Percentiles rank a stretch among this genome's conserved stretches.
phyloP scores from a whole-genome alignment of 495 filamentous ascomycete genomes.

The Talaromyces thailandensis region DNA sequence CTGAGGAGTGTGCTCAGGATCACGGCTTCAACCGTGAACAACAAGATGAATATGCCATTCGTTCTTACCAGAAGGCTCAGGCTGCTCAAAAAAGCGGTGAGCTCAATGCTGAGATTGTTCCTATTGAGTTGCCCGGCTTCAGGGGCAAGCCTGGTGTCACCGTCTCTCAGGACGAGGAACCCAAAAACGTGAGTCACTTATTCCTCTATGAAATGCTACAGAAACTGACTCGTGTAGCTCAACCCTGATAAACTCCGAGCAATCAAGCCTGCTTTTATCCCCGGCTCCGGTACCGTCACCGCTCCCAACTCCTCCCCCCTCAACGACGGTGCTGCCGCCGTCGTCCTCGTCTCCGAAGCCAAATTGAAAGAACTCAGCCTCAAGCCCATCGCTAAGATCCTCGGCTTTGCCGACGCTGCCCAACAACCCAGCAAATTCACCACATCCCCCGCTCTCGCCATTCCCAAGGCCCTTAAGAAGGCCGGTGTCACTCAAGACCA shows the following conservation, averaged over 20 bases:
- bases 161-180: conserved; percentile 85
- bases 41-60: conserved; percentile 91
- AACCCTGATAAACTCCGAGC: conserved; percentile 83
- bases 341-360: conserved; percentile 84
- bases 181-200: conserved; percentile 60
- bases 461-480: conserved; percentile 93
- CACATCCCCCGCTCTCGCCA: conserved; percentile 85
- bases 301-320: conserved; percentile 96
- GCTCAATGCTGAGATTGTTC: conserved; percentile 80
- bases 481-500: conserved; percentile 64
- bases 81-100: conserved; percentile 66
- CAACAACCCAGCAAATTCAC: conserved; percentile 91
- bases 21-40: conserved; percentile 70
- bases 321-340: conserved; percentile 84
- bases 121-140: conserved; percentile 78
- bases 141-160: conserved; percentile 80
- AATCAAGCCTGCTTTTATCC: conserved; percentile 78
- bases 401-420: conserved; percentile 92
- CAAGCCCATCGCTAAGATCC: conserved; percentile 88
- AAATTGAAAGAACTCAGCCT: conserved; percentile 81
- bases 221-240: conserved; percentile 38
- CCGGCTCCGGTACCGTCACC: conserved; percentile 77
- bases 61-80: conserved; percentile 84
- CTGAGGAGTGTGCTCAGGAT: conserved; percentile 84
- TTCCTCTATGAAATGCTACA: background rate